Base-by-base conservation (phyloP, 306 rosid species). In the Arachis hypogaea region DNA sequence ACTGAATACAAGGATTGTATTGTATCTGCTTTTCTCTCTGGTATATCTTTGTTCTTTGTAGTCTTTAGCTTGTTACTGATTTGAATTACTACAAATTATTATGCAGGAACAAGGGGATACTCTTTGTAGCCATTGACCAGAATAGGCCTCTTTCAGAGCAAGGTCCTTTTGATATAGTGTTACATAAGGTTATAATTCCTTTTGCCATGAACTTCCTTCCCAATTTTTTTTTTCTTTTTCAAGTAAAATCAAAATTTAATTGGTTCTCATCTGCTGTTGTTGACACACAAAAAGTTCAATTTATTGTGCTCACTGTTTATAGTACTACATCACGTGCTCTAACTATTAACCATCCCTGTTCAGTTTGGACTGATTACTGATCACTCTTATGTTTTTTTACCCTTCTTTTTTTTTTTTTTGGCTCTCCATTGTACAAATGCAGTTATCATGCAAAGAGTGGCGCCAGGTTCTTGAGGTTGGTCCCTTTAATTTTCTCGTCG, bases 381-480 rank as follows among this genome's bases (percentile, higher is more conserved):
- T 22, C 28, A 33, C 38, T 33, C 38, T 2, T 22, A 22, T 22
- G 4, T 33, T 2, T 33, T 33, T 33, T 33, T 33, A 2, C 38
- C 55, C 58, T 54, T 66, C 11, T 3, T 52, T 80, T 78, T 28
- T 75, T 3, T 52, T 80, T 78, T 28, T 75, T 41, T 56, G 30
- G 63, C 11, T 43, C 42, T n/a, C 11, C 12, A 0, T 5, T 49
- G 16, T 47, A 58, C 9, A 69, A 76, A 43, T 85, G 85, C 98
- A 90, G 98, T 82, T 90, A 78, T 79, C 87, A 2, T 92, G 98
- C 76, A 92, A 86, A 79, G 98, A 90, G 72, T 92, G 98, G 96
- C 88, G 96, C 66, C 94, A 87, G 86, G 87, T 85, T 81, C 93
- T 92, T 56, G 96, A 90, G 98, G 98, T 92, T 79, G 77, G 96